These are phyloP conservation scores for Fusarium solani-melongenae DNA, from an alignment of 2,329 filamentous ascomycete species.

Conservation along the genomic window DNA sequence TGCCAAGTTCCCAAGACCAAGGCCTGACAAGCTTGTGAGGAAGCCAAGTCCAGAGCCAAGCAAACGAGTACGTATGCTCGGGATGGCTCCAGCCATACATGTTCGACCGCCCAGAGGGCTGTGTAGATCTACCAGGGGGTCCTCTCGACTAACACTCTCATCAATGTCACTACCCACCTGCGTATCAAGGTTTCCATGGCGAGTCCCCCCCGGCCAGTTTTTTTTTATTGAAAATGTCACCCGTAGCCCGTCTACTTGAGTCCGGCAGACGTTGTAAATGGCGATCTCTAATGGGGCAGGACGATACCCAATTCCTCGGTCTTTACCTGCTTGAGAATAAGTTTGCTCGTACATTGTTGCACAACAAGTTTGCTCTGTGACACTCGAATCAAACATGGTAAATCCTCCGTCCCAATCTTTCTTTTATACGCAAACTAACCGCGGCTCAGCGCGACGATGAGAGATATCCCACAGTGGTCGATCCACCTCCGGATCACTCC, in stretches of 20 bases:
- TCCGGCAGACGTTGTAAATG: background rate
- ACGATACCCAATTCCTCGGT: background rate
- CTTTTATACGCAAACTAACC: background rate
- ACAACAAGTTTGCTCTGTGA: background rate
- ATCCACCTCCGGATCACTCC: background rate
- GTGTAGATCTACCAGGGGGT: background rate
- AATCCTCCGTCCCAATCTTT: background rate
- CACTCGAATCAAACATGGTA: slow-evolving; percentile 1
- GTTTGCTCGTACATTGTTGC: background rate
- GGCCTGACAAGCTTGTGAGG: background rate
- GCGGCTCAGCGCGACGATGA: slow-evolving; percentile 30
- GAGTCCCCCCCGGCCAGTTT: background rate
- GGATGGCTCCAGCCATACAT: background rate
- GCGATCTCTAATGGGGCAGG: background rate
- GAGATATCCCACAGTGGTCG: slow-evolving; percentile 28
- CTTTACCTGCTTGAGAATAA: background rate
- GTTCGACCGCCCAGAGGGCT: background rate
- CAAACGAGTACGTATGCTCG: slow-evolving; percentile 10
- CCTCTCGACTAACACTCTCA: background rate
- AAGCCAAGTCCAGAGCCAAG: slow-evolving; percentile 14
- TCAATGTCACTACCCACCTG: background rate
- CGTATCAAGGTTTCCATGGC: background rate
- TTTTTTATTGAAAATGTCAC: slow-evolving; percentile 6
- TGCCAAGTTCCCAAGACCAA: background rate
- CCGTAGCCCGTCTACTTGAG: background rate